Conservation (phyloP, 495 filamentous ascomycete species). For the Platismatia glauca region DNA sequence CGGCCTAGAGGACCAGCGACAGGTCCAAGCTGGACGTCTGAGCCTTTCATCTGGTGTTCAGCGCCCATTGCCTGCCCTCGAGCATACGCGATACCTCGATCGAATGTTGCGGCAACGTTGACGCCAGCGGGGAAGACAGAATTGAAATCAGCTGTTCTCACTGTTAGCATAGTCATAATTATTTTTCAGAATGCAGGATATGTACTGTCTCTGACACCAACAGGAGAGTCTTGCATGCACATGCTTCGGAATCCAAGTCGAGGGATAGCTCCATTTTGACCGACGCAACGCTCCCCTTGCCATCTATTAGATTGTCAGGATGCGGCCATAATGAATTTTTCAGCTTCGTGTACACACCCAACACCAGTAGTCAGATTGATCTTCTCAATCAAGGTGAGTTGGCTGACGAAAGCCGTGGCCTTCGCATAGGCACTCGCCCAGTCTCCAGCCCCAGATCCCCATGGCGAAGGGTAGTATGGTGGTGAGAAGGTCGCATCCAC, state of each 20-base stretch:
- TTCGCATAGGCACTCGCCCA: conserved; percentile 79
- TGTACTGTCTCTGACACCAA: conserved; percentile 68
- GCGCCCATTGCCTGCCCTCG: conserved; percentile 72
- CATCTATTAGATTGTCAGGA: conserved; percentile 42
- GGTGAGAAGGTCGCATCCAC: conserved; percentile 32
- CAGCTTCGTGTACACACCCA: conserved; percentile 48
- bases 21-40: conserved; percentile 80
- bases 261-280: conserved; percentile 52
- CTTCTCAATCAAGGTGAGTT: conserved; percentile 86
- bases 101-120: conserved; percentile 75
- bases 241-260: conserved; percentile 70
- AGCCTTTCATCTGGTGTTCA: conserved; percentile 73
- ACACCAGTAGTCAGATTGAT: conserved; percentile 88
- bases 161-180: background rate
- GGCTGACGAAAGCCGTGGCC: conserved; percentile 67
- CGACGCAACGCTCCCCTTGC: conserved; percentile 70
- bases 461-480: conserved; percentile 79
- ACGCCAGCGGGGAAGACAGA: conserved; percentile 76
- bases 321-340: background rate
- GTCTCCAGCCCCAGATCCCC: conserved; percentile 55
- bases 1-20: conserved; percentile 81
- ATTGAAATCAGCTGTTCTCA: conserved; percentile 53
- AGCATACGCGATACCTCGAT: conserved; percentile 59
- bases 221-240: conserved; percentile 84
- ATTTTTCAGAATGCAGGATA: background rate